A percentile compares a stretch with the other conserved stretches of the same genome.
Evolutionary conservation across 1,139 yeast species (phyloP).

Genomic region (Lodderomyces elongisporus): DNA sequence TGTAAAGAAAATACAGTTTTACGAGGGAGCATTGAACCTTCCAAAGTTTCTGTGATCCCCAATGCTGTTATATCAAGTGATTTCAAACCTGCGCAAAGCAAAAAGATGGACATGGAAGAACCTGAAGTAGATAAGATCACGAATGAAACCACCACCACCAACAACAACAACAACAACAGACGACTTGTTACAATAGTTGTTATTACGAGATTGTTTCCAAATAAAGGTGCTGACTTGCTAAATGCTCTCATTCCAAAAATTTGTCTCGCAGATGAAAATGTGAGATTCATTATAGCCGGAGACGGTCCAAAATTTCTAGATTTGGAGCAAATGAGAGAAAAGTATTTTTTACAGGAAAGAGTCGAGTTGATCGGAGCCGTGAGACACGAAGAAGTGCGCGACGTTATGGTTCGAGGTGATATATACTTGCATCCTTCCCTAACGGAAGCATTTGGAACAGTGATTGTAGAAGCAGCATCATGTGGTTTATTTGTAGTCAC

Average conservation of each 20-base stretch:
- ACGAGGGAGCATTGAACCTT: conserved; percentile 77
- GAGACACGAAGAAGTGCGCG: conserved; percentile 87
- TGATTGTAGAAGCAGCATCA: conserved; percentile 93
- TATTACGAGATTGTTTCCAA: conserved; percentile 87
- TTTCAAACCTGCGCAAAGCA: conserved; percentile 30
- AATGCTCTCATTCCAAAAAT: conserved; percentile 83
- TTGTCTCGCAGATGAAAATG: conserved; percentile 59
- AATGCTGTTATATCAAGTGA: conserved; percentile 89
- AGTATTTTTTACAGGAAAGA: conserved; percentile 77
- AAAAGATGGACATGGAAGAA: background rate
- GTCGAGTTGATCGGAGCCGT: conserved; percentile 84
- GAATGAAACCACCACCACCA: too few species aligned
- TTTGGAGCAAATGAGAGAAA: conserved; percentile 91
- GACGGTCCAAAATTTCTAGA: conserved; percentile 96
- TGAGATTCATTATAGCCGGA: conserved; percentile 85
- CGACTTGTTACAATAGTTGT: conserved; percentile 80
- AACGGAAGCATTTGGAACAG: conserved; percentile 98
- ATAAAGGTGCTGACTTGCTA: conserved; percentile 89
- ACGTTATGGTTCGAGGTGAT: conserved; percentile 90
- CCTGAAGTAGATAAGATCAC: conserved; percentile 9
- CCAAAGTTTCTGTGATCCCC: conserved; percentile 82
- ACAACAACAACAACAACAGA: too few species aligned
- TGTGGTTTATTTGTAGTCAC: conserved; percentile 94
- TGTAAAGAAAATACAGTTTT: conserved; percentile 94
- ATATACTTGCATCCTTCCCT: conserved; percentile 90